Conservation (phyloP, 2,329 filamentous ascomycete genomes). For the Beauveria scarabaeidicola region DNA sequence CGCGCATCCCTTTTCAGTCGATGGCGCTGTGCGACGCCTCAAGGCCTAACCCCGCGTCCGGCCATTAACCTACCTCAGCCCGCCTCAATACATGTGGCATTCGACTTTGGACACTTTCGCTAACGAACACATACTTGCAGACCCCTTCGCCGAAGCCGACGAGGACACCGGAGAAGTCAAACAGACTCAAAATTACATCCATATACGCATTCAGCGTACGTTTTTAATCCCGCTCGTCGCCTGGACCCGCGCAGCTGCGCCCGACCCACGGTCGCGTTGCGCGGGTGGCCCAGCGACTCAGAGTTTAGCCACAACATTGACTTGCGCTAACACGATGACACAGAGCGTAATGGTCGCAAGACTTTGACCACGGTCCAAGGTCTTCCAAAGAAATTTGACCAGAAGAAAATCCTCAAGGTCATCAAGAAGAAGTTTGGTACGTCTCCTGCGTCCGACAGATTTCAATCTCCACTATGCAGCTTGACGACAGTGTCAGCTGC, state of each 20-base stretch:
- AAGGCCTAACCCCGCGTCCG: slow-evolving; percentile 4
- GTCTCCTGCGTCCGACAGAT: slow-evolving; percentile 20
- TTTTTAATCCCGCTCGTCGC: slow-evolving; percentile 20
- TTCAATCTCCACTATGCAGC: not conserved
- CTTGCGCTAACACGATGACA: slow-evolving; percentile 29
- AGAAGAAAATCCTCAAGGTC: slow-evolving; percentile 99
- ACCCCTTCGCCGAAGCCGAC: slow-evolving; percentile 99
- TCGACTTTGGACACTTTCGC: slow-evolving; percentile 13
- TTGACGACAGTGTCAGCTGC: not conserved
- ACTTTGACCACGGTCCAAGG: slow-evolving; percentile 99
- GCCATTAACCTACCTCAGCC: not conserved
- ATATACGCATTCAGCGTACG: slow-evolving; percentile 99
- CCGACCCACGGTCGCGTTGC: slow-evolving; percentile 3
- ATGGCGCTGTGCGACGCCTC: not conserved
- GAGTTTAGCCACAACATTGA: not conserved
- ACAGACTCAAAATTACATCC: slow-evolving; percentile 95
- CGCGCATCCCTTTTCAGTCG: not conserved
- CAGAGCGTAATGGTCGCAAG: slow-evolving; percentile 99
- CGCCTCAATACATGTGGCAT: not conserved
- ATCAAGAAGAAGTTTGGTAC: slow-evolving; percentile 99
- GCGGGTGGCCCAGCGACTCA: not conserved
- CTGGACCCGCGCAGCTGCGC: not conserved
- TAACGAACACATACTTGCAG: slow-evolving; percentile 38
- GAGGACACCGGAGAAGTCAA: slow-evolving; percentile 95
- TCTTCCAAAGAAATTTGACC: slow-evolving; percentile 96